Conservation (phyloP, 768 basidiomycete genomes). For the Leccinum obscurum region DNA sequence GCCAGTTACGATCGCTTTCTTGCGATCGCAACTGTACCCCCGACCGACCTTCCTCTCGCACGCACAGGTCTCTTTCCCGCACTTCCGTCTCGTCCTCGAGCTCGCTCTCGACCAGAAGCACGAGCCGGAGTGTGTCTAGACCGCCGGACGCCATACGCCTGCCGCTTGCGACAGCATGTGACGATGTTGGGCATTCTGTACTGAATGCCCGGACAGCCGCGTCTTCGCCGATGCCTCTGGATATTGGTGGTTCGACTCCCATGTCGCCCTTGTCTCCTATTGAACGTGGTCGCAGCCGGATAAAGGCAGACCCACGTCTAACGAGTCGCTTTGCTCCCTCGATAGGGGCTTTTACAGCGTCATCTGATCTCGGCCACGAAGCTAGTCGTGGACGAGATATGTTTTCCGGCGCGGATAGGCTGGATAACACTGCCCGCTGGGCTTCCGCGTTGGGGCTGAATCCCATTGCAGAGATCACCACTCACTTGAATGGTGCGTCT, state of each 20-base stretch:
- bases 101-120: slow-evolving; percentile 39
- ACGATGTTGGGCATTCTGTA: slow-evolving; percentile 24
- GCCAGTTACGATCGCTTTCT: slow-evolving; percentile 32
- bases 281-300: slow-evolving; percentile 31
- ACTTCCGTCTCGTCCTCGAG: slow-evolving; percentile 43
- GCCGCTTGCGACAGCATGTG: slow-evolving; percentile 28
- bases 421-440: slow-evolving; percentile 32
- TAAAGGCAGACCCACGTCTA: slow-evolving; percentile 16
- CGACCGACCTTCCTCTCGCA: slow-evolving; percentile 28
- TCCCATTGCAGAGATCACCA: slow-evolving; percentile 24
- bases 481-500: slow-evolving; percentile 14
- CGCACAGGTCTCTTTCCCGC: slow-evolving; percentile 51
- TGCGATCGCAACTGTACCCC: slow-evolving; percentile 15
- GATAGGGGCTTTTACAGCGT: slow-evolving; percentile 24
- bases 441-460: slow-evolving; percentile 24
- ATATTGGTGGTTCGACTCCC: slow-evolving; percentile 27
- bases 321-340: slow-evolving; percentile 24
- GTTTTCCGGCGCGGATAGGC: slow-evolving; percentile 20
- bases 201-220: slow-evolving; percentile 17
- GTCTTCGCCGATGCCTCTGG: slow-evolving; percentile 26
- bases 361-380: slow-evolving; percentile 26
- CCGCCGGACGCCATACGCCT: slow-evolving; percentile 29
- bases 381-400: slow-evolving; percentile 20
- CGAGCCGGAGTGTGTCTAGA: slow-evolving; percentile 44
- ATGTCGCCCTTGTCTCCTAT: slow-evolving; percentile 23